These are phyloP conservation scores for Candida frijolesensis DNA, from an alignment of 1,139 yeast species.

Conservation along the genomic window DNA sequence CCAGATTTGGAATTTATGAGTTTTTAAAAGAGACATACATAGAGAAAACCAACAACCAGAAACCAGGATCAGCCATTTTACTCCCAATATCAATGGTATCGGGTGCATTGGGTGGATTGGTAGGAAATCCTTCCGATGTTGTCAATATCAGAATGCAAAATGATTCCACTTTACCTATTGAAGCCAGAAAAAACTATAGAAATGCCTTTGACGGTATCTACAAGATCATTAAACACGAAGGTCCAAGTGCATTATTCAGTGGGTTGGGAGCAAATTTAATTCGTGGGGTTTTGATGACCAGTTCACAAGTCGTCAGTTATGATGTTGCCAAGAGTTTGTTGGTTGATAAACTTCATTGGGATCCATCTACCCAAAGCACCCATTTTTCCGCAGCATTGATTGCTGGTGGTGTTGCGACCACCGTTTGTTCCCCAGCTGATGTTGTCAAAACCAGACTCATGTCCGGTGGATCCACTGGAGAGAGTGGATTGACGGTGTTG, in stretches of 20 bases:
- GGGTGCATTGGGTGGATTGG: constrained; percentile 81
- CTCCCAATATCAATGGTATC: constrained; percentile 82
- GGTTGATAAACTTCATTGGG: constrained; percentile 52
- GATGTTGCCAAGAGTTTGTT: constrained; percentile 71
- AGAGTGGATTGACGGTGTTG: constrained; percentile 55
- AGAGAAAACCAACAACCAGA: constrained; percentile 30
- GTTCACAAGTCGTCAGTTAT: constrained; percentile 87
- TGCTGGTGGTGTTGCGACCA: constrained; percentile 87
- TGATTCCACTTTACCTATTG: constrained; percentile 69
- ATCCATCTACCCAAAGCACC: constrained; percentile 65
- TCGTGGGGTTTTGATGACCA: constrained; percentile 87
- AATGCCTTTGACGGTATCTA: constrained; percentile 78
- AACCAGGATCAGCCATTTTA: constrained; percentile 48
- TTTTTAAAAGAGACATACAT: constrained; percentile 59
- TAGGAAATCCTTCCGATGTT: constrained; percentile 88
- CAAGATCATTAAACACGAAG: constrained; percentile 65
- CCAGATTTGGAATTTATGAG: constrained; percentile 84
- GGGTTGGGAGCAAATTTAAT: constrained; percentile 79
- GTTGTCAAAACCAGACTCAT: constrained; percentile 87
- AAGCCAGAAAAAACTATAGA: constrained; percentile 70
- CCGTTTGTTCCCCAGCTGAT: constrained; percentile 90
- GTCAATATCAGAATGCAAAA: constrained; percentile 92
- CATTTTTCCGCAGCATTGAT: constrained; percentile 76
- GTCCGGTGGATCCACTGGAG: constrained; percentile 34
- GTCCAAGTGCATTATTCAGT: constrained; percentile 60